phyloP scores from a whole-genome alignment of 106 monocot genomes.

The Xerophyta viscosa region DNA sequence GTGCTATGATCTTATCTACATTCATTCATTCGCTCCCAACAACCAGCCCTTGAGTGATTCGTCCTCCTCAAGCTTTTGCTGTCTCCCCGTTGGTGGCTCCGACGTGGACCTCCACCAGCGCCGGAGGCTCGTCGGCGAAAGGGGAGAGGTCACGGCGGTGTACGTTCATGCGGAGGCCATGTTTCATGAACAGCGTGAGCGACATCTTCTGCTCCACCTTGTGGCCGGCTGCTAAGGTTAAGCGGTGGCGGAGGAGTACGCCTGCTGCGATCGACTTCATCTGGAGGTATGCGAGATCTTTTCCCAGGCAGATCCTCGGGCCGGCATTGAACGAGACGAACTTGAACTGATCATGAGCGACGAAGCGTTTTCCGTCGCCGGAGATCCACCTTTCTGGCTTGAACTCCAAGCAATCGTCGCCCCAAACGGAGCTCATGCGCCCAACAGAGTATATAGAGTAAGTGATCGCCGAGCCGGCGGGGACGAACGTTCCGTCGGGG shows the following conservation, averaged over 20 bases:
- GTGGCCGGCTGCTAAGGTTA: slow-evolving; percentile 48
- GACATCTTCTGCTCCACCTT: slow-evolving; percentile 83
- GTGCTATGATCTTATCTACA: no score
- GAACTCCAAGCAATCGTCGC: slow-evolving; percentile 66
- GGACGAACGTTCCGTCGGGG: slow-evolving; percentile 88
- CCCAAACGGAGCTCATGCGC: slow-evolving; percentile 74
- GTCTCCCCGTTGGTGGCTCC: no score
- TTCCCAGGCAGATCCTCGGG: slow-evolving; percentile 54
- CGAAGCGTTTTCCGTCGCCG: slow-evolving; percentile 27
- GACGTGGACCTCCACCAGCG: no score
- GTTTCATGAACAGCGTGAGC: slow-evolving; percentile 75
- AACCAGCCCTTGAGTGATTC: no score
- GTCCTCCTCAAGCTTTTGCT: no score
- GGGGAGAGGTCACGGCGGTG: slow-evolving; percentile 32
- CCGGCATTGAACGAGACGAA: slow-evolving; percentile 71
- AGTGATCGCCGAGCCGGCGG: slow-evolving; percentile 50
- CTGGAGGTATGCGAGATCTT: slow-evolving; percentile 77
- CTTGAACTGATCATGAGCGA: slow-evolving; percentile 28
- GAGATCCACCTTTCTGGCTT: slow-evolving; percentile 59
- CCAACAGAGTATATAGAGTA: slow-evolving; percentile 76
- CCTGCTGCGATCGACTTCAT: slow-evolving; percentile 67
- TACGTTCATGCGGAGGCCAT: slow-evolving; percentile 47
- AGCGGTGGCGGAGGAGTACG: slow-evolving; percentile 53
- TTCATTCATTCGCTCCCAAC: no score
- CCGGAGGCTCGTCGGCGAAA: slow-evolving; percentile 11